Evolutionary conservation across 768 basidiomycete species (phyloP).

Genomic region (Fomitopsis pulvina): DNA sequence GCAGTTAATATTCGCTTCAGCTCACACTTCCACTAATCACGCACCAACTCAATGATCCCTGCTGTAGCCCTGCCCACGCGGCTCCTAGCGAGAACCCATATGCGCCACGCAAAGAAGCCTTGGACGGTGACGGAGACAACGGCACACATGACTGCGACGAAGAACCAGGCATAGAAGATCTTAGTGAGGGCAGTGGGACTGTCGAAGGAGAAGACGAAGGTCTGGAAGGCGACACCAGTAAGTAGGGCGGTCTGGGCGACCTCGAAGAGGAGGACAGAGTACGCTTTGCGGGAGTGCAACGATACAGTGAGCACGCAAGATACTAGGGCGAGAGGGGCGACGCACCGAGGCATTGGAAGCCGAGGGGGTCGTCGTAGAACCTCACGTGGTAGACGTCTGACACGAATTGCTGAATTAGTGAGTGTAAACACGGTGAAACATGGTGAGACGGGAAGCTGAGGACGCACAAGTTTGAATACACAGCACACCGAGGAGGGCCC

Average conservation of each 20-base stretch:
- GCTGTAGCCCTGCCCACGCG: neutral
- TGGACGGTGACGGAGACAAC: conserved; percentile 7
- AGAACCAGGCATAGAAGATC: conserved; percentile 5
- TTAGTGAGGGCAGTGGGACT: neutral
- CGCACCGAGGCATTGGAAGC: neutral
- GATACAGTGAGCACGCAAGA: neutral
- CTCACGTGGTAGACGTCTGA: conserved; percentile 1
- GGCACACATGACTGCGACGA: conserved; percentile 2
- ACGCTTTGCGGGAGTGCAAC: neutral
- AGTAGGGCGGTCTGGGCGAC: conserved; percentile 3
- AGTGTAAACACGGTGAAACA: too few species aligned
- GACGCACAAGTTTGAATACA: neutral
- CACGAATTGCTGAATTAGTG: neutral
- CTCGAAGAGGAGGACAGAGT: conserved; percentile 3
- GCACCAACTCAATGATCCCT: conserved; percentile 1
- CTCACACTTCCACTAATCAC: neutral
- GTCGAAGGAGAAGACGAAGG: conserved; percentile 1
- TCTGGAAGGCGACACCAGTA: neutral
- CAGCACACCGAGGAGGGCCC: neutral
- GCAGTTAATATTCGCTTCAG: too few species aligned
- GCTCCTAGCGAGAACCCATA: conserved; percentile 3
- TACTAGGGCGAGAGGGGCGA: too few species aligned
- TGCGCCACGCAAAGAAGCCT: conserved; percentile 7
- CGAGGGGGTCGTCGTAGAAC: neutral
- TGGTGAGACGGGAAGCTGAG: neutral